Base-by-base conservation (phyloP, 2,329 filamentous ascomycete species). In the Penicillium corylophilum region DNA sequence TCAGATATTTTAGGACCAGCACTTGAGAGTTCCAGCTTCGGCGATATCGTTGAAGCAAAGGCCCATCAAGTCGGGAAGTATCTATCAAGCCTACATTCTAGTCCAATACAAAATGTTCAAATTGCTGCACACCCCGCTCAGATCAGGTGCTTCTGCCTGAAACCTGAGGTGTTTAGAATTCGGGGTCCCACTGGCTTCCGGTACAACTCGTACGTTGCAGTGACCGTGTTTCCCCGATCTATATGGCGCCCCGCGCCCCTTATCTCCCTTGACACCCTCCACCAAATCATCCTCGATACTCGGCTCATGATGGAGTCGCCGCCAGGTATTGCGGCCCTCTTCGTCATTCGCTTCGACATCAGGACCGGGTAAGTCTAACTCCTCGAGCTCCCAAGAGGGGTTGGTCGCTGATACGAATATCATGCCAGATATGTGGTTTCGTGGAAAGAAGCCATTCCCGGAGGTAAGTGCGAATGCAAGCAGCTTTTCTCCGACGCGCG, bases 271-370 rank as follows among this genome's bases (percentile, higher is more conserved):
- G 62, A 65, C 54, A 51, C 64, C 48, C 53, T 58, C 61, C 65
- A 67, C 41, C 61, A 66, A 47, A 45, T 68, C 55, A 64, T 64
- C 45, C 66, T 71, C 51, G 72, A 74, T 53, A 50, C 67, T 51
- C 64, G 64, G 50, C 55, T 64, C 56, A 50, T 61, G 22, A 57
- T 65, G 51, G 72, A 73, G 51, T 64, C 70, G 53, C 73, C 73
- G 23, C 77, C 77, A 20, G 66, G 70, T 47, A 83, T 93, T 65
- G 86, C 87, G 35, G 90, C 90, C 28, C 80, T 95, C 31, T 96
- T 95, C 72, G 80, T 95, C 56, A 93, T 95, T 73, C 85, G 89
- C 67, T 96, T 96, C 75, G 91, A 96, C 73, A 88, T 93, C 75
- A 94, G 92, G 72, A 87, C 90, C 65, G 91, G 91, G 77, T 95